These are phyloP conservation scores for Cenococcum geophilum DNA, from an alignment of 495 filamentous ascomycete species.

Conservation along the genomic window DNA sequence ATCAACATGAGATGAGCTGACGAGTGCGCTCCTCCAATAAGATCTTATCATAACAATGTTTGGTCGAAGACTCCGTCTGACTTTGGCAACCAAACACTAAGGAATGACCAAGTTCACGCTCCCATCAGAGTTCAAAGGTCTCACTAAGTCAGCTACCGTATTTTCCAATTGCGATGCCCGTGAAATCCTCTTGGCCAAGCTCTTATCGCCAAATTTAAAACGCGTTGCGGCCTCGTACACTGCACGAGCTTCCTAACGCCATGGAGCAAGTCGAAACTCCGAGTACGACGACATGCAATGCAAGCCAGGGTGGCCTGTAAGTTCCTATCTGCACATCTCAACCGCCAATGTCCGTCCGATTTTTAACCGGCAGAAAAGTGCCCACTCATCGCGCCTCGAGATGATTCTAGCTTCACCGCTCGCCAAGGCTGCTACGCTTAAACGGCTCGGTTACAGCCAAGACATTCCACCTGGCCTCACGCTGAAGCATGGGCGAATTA, in stretches of 20 bases:
- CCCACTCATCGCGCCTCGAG: constrained; percentile 14
- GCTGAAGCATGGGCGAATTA: too few species aligned
- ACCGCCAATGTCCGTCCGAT: constrained; percentile 6
- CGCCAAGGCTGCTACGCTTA: neutral
- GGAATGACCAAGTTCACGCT: neutral
- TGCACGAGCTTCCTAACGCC: neutral
- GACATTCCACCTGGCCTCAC: too few species aligned
- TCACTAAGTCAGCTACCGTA: neutral
- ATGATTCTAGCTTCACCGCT: constrained; percentile 11
- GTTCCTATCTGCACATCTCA: constrained; percentile 3
- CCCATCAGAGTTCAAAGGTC: neutral
- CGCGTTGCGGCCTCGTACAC: neutral
- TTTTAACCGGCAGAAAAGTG: constrained; percentile 21
- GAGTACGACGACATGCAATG: neutral
- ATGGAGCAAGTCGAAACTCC: neutral
- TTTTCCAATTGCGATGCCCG: neutral
- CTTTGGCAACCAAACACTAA: too few species aligned
- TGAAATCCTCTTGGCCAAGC: neutral
- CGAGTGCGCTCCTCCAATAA: too few species aligned
- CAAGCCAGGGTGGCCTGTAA: neutral
- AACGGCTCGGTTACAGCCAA: too few species aligned
- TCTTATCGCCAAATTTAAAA: neutral
- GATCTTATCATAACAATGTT: too few species aligned
- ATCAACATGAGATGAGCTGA: constrained; percentile 7
- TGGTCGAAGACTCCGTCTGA: too few species aligned